These are phyloP conservation scores for Fusarium scirpi DNA, from an alignment of 2,329 filamentous ascomycete genomes.

Conservation along the genomic window DNA sequence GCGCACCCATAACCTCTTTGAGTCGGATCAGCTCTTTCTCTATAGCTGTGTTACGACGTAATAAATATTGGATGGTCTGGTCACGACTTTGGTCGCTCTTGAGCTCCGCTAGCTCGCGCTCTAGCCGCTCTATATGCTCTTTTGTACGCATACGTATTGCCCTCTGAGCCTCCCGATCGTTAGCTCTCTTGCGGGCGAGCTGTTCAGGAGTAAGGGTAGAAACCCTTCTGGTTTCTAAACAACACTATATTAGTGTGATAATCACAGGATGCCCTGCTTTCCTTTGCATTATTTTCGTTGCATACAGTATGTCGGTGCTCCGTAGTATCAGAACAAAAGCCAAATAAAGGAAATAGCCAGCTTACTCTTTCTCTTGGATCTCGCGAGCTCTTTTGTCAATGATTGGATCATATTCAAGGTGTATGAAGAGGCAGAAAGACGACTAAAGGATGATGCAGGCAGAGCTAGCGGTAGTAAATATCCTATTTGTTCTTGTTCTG, in stretches of 20 bases:
- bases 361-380: too few species aligned
- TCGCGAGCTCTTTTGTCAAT: background rate
- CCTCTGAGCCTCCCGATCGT: slow-evolving; percentile 90
- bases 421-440: background rate
- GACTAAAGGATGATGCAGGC: background rate
- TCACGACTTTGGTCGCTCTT: slow-evolving; percentile 62
- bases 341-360: too few species aligned
- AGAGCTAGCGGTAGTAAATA: background rate
- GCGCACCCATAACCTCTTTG: slow-evolving; percentile 59
- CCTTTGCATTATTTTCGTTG: too few species aligned
- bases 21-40: slow-evolving; percentile 64
- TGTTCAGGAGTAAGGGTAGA: slow-evolving; percentile 90
- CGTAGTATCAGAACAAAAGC: too few species aligned
- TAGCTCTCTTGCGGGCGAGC: slow-evolving; percentile 88
- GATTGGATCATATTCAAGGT: background rate
- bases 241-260: too few species aligned
- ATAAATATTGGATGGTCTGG: slow-evolving; percentile 63
- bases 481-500: background rate
- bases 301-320: too few species aligned
- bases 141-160: slow-evolving; percentile 89
- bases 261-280: too few species aligned
- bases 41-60: slow-evolving; percentile 64
- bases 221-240: slow-evolving; percentile 76
- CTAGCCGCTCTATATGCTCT: slow-evolving; percentile 83
- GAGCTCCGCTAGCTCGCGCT: slow-evolving; percentile 80